These are phyloP conservation scores for Asterochloris erici DNA, from an alignment of 139 green algal genomes.

Conservation along the genomic window DNA sequence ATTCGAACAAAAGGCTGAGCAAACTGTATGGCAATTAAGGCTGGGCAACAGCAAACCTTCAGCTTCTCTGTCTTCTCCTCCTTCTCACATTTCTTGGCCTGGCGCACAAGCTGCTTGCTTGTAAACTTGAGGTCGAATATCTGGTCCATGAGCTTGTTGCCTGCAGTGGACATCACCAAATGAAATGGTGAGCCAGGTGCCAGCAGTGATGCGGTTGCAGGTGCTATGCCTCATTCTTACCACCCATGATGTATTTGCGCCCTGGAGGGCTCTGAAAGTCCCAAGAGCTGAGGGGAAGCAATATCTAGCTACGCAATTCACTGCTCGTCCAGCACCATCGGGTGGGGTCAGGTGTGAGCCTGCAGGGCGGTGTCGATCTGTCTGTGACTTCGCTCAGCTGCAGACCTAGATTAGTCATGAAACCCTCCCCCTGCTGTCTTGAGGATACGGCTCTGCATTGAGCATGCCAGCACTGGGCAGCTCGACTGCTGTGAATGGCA, in stretches of 20 bases:
- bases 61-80: slow-evolving; percentile 92
- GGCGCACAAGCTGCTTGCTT: slow-evolving; percentile 84
- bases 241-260: not conserved
- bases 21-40: not conserved
- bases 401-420: too few species aligned
- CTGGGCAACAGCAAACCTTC: slow-evolving; percentile 45
- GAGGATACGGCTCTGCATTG: too few species aligned
- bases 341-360: too few species aligned
- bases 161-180: not conserved
- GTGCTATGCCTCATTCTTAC: too few species aligned
- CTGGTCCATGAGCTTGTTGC: slow-evolving; percentile 66
- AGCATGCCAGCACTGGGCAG: too few species aligned
- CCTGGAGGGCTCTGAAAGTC: not conserved
- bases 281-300: too few species aligned
- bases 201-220: not conserved
- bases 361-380: too few species aligned
- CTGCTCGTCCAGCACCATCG: too few species aligned
- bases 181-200: not conserved
- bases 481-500: too few species aligned
- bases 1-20: not conserved
- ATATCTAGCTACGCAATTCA: too few species aligned
- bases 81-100: slow-evolving; percentile 84
- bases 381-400: too few species aligned
- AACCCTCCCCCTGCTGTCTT: too few species aligned
- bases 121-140: slow-evolving; percentile 98